Percentiles rank a stretch among this genome's conserved stretches.
phyloP scores from a whole-genome alignment of 169 alveolate genomes.

The Cryptosporidium tyzzeri region DNA sequence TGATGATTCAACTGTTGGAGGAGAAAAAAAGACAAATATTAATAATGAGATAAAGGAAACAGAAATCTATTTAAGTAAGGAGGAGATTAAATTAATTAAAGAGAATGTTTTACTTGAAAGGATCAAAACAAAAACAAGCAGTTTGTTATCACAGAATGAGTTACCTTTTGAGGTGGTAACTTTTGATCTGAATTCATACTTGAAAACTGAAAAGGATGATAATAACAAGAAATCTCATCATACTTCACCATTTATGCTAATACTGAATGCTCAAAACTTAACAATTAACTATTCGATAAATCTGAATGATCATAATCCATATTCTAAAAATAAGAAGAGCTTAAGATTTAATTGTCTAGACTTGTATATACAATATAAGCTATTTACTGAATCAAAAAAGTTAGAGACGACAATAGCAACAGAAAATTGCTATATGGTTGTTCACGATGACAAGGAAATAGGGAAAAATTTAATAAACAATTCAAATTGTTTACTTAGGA shows the following conservation, averaged over 20 bases:
- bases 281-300: conserved; percentile 35
- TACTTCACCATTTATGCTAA: conserved; percentile 49
- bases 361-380: conserved; percentile 30
- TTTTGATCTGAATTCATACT: conserved; percentile 37
- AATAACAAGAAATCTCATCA: not conserved
- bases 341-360: conserved; percentile 51
- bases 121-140: conserved; percentile 13
- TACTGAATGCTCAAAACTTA: conserved; percentile 24
- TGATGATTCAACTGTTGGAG: not conserved
- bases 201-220: not conserved
- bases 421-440: conserved; percentile 47
- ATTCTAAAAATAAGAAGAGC: not conserved
- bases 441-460: conserved; percentile 3
- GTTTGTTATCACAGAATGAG: not conserved
- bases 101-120: not conserved
- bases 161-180: conserved; percentile 23
- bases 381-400: conserved; percentile 44
- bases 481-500: conserved; percentile 50
- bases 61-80: not conserved
- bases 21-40: not conserved
- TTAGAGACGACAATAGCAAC: conserved; percentile 36
- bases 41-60: not conserved
- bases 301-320: not conserved
- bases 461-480: not conserved
- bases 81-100: not conserved